A percentile compares a stretch with the other conserved stretches of the same genome.
Conservation (phyloP, 2,329 filamentous ascomycete genomes). For the Dactylellina drechsleri region DNA sequence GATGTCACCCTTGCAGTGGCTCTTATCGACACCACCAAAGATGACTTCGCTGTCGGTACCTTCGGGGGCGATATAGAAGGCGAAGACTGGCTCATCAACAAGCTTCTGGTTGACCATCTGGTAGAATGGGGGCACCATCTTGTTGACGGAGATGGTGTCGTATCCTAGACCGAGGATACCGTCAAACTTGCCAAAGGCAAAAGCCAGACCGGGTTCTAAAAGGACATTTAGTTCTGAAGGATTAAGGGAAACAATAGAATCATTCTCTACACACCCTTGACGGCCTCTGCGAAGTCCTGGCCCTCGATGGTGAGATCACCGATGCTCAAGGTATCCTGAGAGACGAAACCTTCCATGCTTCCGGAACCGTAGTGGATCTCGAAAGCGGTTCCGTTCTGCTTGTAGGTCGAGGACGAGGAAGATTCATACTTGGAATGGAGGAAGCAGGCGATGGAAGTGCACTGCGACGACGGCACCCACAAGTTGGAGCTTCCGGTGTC, state of each 20-base stretch:
- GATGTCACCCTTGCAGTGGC: constrained; percentile 84
- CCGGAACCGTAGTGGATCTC: constrained; percentile 96
- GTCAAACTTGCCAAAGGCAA: constrained; percentile 97
- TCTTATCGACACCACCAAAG: constrained; percentile 87
- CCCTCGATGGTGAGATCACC: constrained; percentile 87
- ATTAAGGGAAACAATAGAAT: neutral
- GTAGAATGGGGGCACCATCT: constrained; percentile 95
- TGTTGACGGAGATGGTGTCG: constrained; percentile 96
- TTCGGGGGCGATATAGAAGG: constrained; percentile 89
- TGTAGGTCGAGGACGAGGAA: constrained; percentile 85
- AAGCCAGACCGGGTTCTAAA: constrained; percentile 90
- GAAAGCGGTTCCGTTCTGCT: constrained; percentile 91
- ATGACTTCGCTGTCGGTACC: constrained; percentile 82
- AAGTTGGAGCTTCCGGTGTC: constrained; percentile 99
- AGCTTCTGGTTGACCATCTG: constrained; percentile 90
- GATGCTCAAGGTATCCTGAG: constrained; percentile 84
- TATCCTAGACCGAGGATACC: constrained; percentile 95
- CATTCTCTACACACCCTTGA: constrained; percentile 60
- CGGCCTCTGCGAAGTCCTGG: constrained; percentile 96
- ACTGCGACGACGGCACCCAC: constrained; percentile 92
- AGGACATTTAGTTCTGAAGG: constrained; percentile 59
- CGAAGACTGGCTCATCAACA: constrained; percentile 90
- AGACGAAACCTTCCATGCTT: constrained; percentile 91
- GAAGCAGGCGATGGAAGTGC: constrained; percentile 96
- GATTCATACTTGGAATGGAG: constrained; percentile 97